These are phyloP conservation scores for Tuber melanosporum DNA, from an alignment of 495 filamentous ascomycete genomes.

Conservation along the genomic window DNA sequence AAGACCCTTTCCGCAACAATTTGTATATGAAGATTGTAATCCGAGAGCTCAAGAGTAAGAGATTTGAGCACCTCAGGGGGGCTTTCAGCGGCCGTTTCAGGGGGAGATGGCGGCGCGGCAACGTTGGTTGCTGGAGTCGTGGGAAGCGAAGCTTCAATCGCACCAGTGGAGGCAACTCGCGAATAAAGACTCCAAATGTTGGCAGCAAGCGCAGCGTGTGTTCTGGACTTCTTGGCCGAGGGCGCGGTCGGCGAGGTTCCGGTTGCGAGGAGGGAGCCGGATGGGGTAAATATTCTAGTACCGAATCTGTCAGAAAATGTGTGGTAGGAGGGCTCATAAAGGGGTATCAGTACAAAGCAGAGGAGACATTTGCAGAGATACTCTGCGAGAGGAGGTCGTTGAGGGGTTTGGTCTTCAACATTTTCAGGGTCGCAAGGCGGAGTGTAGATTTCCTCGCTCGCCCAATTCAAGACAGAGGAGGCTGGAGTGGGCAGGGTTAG, in stretches of 20 bases:
- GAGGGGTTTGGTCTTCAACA: slow-evolving; percentile 42
- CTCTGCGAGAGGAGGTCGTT: slow-evolving; percentile 40
- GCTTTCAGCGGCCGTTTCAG: background rate
- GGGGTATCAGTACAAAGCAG: slow-evolving; percentile 29
- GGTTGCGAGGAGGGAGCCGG: slow-evolving; percentile 40
- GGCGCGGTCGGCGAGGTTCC: slow-evolving; percentile 39
- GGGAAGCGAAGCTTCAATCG: slow-evolving; percentile 37
- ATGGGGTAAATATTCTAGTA: slow-evolving; percentile 38
- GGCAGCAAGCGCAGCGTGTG: slow-evolving; percentile 41
- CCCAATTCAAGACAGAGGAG: background rate
- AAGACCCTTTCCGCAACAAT: slow-evolving; percentile 39
- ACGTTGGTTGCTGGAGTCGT: background rate
- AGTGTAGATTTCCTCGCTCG: background rate
- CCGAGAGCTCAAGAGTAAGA: slow-evolving; percentile 41
- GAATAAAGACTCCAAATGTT: slow-evolving; percentile 41
- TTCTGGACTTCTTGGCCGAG: slow-evolving; percentile 41
- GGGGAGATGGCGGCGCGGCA: background rate
- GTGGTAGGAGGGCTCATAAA: background rate
- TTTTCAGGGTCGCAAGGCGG: background rate
- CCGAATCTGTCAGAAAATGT: background rate
- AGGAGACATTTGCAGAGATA: slow-evolving; percentile 38
- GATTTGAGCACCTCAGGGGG: slow-evolving; percentile 27
- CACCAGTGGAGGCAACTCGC: slow-evolving; percentile 30
- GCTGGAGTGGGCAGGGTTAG: background rate
- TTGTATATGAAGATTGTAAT: slow-evolving; percentile 41